Conservation (phyloP, 176 grass and related monocot genomes). For the Triticum dicoccoides region DNA sequence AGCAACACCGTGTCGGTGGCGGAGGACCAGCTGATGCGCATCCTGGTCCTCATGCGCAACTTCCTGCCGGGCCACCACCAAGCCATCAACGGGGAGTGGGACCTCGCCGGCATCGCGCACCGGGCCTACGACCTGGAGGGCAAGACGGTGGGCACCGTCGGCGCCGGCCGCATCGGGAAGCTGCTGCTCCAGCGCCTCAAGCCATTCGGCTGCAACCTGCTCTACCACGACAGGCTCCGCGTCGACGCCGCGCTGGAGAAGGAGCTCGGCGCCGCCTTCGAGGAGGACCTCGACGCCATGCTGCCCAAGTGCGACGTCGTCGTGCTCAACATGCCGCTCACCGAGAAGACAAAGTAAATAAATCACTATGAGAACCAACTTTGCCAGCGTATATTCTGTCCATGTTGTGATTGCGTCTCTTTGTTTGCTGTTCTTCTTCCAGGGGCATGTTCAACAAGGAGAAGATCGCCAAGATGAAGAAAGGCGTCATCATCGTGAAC, state of each 20-base stretch:
- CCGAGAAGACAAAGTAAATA: conserved; percentile 44
- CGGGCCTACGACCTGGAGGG: conserved; percentile 47
- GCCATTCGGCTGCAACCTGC: conserved; percentile 45
- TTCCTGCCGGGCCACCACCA: conserved; percentile 43
- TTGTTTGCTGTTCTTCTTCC: conserved; percentile 11
- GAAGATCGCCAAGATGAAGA: conserved; percentile 79
- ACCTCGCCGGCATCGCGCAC: conserved; percentile 49
- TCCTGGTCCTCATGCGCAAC: conserved; percentile 54
- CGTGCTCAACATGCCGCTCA: conserved; percentile 54
- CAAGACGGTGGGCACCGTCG: conserved; percentile 54
- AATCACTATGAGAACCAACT: too few relatives aligned
- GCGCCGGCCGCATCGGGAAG: conserved; percentile 35
- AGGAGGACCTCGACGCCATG: conserved; percentile 53
- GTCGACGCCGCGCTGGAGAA: conserved; percentile 23
- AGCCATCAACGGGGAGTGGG: conserved; percentile 35
- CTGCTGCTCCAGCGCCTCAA: conserved; percentile 9
- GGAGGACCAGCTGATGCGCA: conserved; percentile 51
- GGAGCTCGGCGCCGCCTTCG: conserved; percentile 36
- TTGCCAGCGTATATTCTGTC: neutral
- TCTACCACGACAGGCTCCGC: conserved; percentile 47
- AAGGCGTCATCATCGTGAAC: conserved; percentile 70
- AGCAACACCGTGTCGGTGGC: conserved; percentile 64
- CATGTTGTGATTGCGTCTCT: conserved; percentile 11
- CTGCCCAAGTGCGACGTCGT: conserved; percentile 55
- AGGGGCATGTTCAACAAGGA: conserved; percentile 82